Percentiles rank a stretch among this genome's conserved stretches.
Evolutionary conservation across 768 basidiomycete species (phyloP).

Genomic region (Rubroboletus satanas): DNA sequence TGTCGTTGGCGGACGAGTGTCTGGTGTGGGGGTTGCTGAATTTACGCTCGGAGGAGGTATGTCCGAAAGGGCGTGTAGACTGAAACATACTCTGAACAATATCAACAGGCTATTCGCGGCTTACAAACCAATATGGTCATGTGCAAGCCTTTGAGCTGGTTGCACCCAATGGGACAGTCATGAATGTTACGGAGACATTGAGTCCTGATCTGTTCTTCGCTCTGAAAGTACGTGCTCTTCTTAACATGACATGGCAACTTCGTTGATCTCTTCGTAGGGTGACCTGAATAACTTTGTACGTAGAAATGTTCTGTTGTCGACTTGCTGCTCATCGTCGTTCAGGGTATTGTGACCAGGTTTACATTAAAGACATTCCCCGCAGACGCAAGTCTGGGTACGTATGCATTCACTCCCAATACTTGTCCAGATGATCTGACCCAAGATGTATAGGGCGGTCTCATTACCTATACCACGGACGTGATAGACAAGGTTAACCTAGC

Average conservation of each 20-base stretch:
- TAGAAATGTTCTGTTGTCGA: background rate
- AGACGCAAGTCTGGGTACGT: constrained; percentile 56
- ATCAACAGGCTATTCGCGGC: constrained; percentile 35
- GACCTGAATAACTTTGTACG: constrained; percentile 58
- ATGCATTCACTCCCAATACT: constrained; percentile 4
- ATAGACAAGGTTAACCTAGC: constrained; percentile 13
- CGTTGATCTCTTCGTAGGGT: constrained; percentile 36
- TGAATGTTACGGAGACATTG: background rate
- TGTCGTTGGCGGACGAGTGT: constrained; percentile 35
- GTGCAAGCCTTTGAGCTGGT: constrained; percentile 54
- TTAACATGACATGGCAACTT: background rate
- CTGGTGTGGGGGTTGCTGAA: background rate
- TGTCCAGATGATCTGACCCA: background rate
- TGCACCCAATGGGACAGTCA: constrained; percentile 39
- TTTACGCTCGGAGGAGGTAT: constrained; percentile 44
- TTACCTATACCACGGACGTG: constrained; percentile 25
- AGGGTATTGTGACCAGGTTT: constrained; percentile 61
- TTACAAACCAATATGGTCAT: constrained; percentile 59
- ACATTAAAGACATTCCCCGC: constrained; percentile 50
- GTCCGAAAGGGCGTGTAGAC: background rate
- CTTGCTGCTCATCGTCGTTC: background rate
- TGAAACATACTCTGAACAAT: background rate
- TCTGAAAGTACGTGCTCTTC: no score
- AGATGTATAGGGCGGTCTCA: constrained; percentile 46
- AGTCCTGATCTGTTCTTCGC: no score